Conservation (phyloP, 2,329 filamentous ascomycete species). For the Nigrospora sphaerica region DNA sequence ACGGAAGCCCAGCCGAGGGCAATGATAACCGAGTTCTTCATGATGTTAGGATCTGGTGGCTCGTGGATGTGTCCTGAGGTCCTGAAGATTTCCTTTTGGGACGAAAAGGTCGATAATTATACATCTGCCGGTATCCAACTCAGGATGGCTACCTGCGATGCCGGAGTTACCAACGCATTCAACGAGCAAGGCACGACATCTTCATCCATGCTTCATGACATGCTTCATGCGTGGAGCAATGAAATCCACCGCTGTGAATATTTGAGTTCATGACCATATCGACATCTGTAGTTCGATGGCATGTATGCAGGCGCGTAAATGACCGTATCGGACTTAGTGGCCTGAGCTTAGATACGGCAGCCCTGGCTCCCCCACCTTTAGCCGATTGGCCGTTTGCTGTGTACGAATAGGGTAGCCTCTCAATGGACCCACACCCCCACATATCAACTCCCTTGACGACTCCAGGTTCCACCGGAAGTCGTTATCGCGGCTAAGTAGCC, state of each 20-base stretch:
- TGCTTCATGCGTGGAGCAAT: too few species aligned
- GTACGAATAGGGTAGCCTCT: background rate
- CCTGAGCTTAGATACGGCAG: background rate
- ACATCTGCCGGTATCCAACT: background rate
- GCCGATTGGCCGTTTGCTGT: too few species aligned
- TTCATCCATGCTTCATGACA: too few species aligned
- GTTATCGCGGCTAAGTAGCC: slow-evolving; percentile 1
- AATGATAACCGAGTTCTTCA: slow-evolving; percentile 15
- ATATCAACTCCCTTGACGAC: background rate
- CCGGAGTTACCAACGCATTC: too few species aligned
- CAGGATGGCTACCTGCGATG: too few species aligned
- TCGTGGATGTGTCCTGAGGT: background rate
- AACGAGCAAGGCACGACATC: too few species aligned
- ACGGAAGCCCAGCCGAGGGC: slow-evolving; percentile 37
- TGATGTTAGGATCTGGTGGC: background rate
- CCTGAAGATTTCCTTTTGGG: too few species aligned
- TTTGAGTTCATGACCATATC: background rate
- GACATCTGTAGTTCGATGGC: background rate
- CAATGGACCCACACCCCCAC: background rate
- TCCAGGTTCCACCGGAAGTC: background rate
- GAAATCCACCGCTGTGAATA: too few species aligned
- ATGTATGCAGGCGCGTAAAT: background rate
- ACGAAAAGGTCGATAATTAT: background rate
- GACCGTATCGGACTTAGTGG: background rate
- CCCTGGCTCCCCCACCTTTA: too few species aligned